Conservation (phyloP, 345 rosid genomes). For the Gossypium mustelinum region DNA sequence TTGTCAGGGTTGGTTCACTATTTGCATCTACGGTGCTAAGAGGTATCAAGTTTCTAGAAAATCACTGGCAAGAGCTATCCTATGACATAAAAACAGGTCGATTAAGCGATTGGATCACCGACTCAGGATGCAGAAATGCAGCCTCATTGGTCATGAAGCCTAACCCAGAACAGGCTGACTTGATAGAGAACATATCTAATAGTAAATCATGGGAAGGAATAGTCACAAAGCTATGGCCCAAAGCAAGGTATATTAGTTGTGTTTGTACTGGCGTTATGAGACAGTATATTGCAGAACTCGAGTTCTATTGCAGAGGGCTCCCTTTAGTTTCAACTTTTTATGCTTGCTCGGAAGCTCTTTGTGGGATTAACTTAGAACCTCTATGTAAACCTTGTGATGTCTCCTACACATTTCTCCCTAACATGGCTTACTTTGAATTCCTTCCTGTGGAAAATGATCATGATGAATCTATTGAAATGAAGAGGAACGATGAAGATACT, state of each 20-base stretch:
- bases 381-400: background rate
- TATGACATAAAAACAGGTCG: background rate
- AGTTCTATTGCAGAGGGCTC: background rate
- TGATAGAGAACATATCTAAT: background rate
- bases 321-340: background rate
- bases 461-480: background rate
- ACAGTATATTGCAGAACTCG: background rate
- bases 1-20: background rate
- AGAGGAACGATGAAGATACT: background rate
- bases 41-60: background rate
- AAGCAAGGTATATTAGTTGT: background rate
- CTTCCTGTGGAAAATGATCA: background rate
- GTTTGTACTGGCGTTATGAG: background rate
- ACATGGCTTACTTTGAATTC: background rate
- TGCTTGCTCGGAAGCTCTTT: background rate
- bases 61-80: background rate
- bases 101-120: background rate
- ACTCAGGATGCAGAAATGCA: background rate
- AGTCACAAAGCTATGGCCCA: background rate
- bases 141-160: background rate
- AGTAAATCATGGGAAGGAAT: background rate
- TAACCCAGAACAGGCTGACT: background rate
- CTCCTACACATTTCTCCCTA: background rate
- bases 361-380: background rate
- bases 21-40: background rate